Percentiles rank a stretch among this genome's conserved stretches.
These are phyloP conservation scores for Volvariella volvacea DNA, from an alignment of 1,284 basidiomycete genomes.

Conservation along the genomic window DNA sequence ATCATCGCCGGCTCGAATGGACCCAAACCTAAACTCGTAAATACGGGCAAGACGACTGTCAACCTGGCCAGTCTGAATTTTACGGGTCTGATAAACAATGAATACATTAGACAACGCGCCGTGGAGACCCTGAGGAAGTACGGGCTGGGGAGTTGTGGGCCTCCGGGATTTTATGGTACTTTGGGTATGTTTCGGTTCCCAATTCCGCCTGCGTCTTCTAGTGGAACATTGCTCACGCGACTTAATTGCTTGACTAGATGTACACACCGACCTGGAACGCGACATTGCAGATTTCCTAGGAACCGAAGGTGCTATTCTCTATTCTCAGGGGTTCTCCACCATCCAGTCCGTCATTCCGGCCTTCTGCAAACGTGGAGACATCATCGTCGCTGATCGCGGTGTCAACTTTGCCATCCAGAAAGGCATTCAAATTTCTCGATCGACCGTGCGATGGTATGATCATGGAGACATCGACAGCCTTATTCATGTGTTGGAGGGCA, in stretches of 20 bases:
- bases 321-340: slow-evolving; percentile 92
- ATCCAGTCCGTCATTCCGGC: slow-evolving; percentile 94
- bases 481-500: slow-evolving; percentile 77
- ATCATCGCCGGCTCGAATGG: slow-evolving; percentile 79
- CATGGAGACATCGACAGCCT: slow-evolving; percentile 93
- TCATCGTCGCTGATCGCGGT: slow-evolving; percentile 95
- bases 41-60: slow-evolving; percentile 72
- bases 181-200: slow-evolving; percentile 50
- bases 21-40: slow-evolving; percentile 73
- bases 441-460: slow-evolving; percentile 91
- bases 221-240: neutral
- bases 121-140: slow-evolving; percentile 87
- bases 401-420: slow-evolving; percentile 96
- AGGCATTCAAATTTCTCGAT: slow-evolving; percentile 94
- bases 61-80: slow-evolving; percentile 96
- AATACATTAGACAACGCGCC: slow-evolving; percentile 81
- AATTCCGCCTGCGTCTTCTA: too few species aligned
- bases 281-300: slow-evolving; percentile 90
- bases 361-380: slow-evolving; percentile 96
- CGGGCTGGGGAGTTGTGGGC: slow-evolving; percentile 94
- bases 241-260: slow-evolving; percentile 47
- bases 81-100: slow-evolving; percentile 84
- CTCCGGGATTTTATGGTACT: slow-evolving; percentile 96
- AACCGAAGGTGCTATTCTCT: slow-evolving; percentile 85
- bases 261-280: slow-evolving; percentile 85